Base-by-base conservation (phyloP, 805 yeast genomes). In the Barnettozyma wickerhamii region DNA sequence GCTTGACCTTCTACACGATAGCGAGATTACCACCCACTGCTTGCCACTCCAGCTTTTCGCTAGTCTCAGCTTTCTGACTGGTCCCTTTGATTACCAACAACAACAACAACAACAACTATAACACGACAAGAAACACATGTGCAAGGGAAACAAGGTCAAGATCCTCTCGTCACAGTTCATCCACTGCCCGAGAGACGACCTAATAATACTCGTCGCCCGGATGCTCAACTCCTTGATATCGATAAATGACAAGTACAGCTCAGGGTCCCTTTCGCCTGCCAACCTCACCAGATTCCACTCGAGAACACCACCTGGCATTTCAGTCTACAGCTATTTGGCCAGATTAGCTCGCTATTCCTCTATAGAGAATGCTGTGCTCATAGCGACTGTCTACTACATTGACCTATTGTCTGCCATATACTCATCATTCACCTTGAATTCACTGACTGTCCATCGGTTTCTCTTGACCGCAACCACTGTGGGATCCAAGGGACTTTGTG, bases 381-480 rank as follows among this genome's bases (percentile, higher is more conserved):
- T 91, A 37, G 73, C 95, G 1, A 73, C 93, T 12, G 80, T 93
- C n/a, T 91, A 89, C 59, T 90, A 89, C 55, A 89, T 90, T 42
- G 99, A 91, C 59, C 68, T 93, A 20, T 66, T 93, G 39, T 77
- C 95, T 12, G 75, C 79, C 37, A 81, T 83, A 36, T 91, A 82
- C 56, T 80, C 88, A 5, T 74, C 76, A 30, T 91, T 91, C 66
- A 84, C 90, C 14, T 65, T 91, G 45, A 91, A 88, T 63, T 84
- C 96, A 2, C 74, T 93, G 59, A 91, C 99, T 0, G 96, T 91
- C 4, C 99, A 91, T 59, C 73, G 99, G 43, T 93, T 89, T 55
- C 63, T 91, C 39, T 69, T 91, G 30, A 90, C 96, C 0, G 93
- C 96, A 1, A 89, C 96, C 0, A 85, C 95, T 45, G 78, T 91